Conservation (phyloP, 208 protist genomes). For the Angomonas ambiguus region DNA sequence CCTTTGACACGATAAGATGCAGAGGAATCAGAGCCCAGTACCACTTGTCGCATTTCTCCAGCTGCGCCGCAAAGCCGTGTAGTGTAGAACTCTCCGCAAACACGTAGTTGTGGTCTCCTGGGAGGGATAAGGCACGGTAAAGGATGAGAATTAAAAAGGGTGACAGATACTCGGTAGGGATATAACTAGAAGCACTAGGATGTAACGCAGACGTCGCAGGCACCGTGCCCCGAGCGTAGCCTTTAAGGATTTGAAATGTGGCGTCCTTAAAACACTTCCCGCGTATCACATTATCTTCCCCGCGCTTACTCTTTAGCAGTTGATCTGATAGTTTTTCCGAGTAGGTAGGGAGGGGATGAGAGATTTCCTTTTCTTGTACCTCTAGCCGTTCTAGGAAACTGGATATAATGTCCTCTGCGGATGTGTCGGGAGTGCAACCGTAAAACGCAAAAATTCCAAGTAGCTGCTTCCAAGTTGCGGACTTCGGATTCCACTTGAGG, state of each 20-base stretch:
- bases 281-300: slow-evolving; percentile 48
- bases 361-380: slow-evolving; percentile 31
- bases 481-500: slow-evolving; percentile 27
- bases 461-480: slow-evolving; percentile 89
- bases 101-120: slow-evolving; percentile 38
- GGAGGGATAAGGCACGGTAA: slow-evolving; percentile 48
- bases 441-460: slow-evolving; percentile 87
- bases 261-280: slow-evolving; percentile 71
- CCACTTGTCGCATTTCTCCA: slow-evolving; percentile 76
- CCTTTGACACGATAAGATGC: slow-evolving; percentile 65
- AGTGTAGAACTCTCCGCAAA: slow-evolving; percentile 67
- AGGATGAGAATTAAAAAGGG: slow-evolving; percentile 65
- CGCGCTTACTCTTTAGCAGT: slow-evolving; percentile 38
- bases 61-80: slow-evolving; percentile 54
- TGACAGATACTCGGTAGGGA: slow-evolving; percentile 63
- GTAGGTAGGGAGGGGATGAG: slow-evolving; percentile 73
- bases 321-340: slow-evolving; percentile 38
- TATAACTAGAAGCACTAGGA: slow-evolving; percentile 85
- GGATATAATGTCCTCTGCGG: slow-evolving; percentile 71
- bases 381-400: slow-evolving; percentile 65
- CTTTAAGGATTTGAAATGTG: slow-evolving; percentile 70
- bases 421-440: slow-evolving; percentile 70
- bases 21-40: slow-evolving; percentile 78
- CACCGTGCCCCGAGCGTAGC: slow-evolving; percentile 44
- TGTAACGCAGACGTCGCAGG: slow-evolving; percentile 59